Conservation (phyloP, 2,329 filamentous ascomycete species). For the Trichoderma oligosporum region DNA sequence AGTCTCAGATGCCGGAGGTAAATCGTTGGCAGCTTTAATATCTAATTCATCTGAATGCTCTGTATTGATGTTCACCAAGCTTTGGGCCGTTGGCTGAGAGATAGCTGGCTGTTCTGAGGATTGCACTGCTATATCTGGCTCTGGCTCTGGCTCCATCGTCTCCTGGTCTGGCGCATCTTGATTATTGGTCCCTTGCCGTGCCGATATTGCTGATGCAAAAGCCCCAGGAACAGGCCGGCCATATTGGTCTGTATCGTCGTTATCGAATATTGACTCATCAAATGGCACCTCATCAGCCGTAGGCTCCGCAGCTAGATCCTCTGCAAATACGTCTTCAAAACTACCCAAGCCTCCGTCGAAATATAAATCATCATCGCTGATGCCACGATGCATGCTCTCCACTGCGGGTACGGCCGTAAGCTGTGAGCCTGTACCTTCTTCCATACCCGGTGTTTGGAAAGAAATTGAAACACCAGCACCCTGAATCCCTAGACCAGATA, state of each 20-base stretch:
- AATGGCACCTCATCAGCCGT: slow-evolving; percentile 56
- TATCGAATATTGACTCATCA: slow-evolving; percentile 71
- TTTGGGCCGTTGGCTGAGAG: slow-evolving; percentile 50
- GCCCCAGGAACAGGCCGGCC: slow-evolving; percentile 57
- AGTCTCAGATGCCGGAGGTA: slow-evolving; percentile 2
- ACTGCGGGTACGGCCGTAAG: slow-evolving; percentile 18
- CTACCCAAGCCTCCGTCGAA: slow-evolving; percentile 61
- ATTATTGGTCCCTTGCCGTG: slow-evolving; percentile 34
- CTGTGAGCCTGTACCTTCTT: background rate
- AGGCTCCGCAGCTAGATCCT: slow-evolving; percentile 38
- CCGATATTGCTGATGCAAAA: slow-evolving; percentile 51
- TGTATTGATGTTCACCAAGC: slow-evolving; percentile 42
- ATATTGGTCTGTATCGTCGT: slow-evolving; percentile 60
- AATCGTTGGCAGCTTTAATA: background rate
- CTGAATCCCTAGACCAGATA: slow-evolving; percentile 45
- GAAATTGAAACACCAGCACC: slow-evolving; percentile 28
- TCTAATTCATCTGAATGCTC: slow-evolving; percentile 20
- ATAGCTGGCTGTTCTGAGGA: slow-evolving; percentile 43
- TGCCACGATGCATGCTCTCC: slow-evolving; percentile 14
- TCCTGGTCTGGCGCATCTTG: slow-evolving; percentile 21
- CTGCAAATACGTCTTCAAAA: slow-evolving; percentile 46
- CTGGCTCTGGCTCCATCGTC: slow-evolving; percentile 41
- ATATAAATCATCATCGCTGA: slow-evolving; percentile 60
- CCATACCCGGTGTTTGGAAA: background rate
- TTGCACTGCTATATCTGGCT: slow-evolving; percentile 46